phyloP scores from a whole-genome alignment of 2,329 filamentous ascomycete genomes.

The Fusarium agapanthi region DNA sequence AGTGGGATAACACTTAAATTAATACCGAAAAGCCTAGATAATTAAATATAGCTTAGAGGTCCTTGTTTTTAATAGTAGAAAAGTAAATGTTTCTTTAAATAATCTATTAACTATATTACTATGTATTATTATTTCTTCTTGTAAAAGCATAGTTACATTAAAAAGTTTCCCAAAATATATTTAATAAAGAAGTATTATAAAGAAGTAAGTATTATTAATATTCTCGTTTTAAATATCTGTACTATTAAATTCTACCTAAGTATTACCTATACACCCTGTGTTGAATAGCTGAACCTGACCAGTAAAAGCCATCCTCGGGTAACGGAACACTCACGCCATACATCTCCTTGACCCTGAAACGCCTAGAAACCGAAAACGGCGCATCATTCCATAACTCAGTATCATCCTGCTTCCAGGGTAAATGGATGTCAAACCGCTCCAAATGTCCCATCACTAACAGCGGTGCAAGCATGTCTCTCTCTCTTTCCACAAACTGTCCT shows the following conservation, averaged over 20 bases:
- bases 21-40: too few species aligned
- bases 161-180: too few species aligned
- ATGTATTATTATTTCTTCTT: too few species aligned
- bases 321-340: background rate
- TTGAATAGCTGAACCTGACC: background rate
- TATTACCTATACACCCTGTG: background rate
- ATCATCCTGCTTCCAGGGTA: background rate
- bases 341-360: background rate
- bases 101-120: too few species aligned
- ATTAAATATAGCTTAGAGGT: too few species aligned
- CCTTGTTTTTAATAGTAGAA: too few species aligned
- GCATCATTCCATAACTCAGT: accelerated
- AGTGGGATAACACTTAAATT: accelerated
- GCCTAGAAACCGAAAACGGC: background rate
- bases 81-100: too few species aligned
- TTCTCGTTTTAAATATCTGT: too few species aligned
- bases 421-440: background rate
- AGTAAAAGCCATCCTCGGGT: background rate
- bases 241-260: too few species aligned
- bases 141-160: too few species aligned
- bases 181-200: too few species aligned
- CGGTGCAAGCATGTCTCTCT: background rate
- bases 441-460: background rate
- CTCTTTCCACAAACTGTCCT: background rate
- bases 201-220: too few species aligned